Conservation (phyloP, 352 stramenopile species). For the Globisporangium nunn region DNA sequence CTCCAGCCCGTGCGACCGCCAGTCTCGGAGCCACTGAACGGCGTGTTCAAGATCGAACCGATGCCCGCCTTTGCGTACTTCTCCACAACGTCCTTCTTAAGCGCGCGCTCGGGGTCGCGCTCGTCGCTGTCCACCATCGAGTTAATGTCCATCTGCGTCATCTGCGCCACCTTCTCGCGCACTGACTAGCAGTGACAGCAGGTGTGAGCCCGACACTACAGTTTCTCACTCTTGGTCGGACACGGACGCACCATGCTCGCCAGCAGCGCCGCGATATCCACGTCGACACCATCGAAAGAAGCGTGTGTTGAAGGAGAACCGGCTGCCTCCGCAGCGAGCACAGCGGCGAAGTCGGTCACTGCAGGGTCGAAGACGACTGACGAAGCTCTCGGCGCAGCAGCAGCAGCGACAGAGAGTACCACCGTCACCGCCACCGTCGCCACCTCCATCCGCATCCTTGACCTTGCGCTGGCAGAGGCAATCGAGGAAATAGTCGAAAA, state of each 20-base stretch:
- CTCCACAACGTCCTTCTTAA: slow-evolving; percentile 43
- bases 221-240: background rate
- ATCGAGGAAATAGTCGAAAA: too few species aligned
- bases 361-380: slow-evolving; percentile 9
- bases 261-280: slow-evolving; percentile 8
- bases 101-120: slow-evolving; percentile 31
- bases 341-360: slow-evolving; percentile 3
- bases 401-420: background rate
- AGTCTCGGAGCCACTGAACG: slow-evolving; percentile 34
- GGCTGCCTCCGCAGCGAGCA: background rate
- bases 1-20: slow-evolving; percentile 56
- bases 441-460: too few species aligned
- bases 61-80: slow-evolving; percentile 68
- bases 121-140: slow-evolving; percentile 61
- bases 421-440: background rate
- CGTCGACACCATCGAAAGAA: background rate
- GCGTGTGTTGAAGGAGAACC: background rate
- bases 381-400: background rate
- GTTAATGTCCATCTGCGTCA: slow-evolving; percentile 90
- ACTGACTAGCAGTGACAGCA: slow-evolving; percentile 23
- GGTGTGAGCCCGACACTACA: too few species aligned
- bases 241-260: slow-evolving; percentile 8
- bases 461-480: too few species aligned
- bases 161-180: slow-evolving; percentile 73
- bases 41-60: slow-evolving; percentile 85